Conservation (phyloP, 192 early-diverging fungal species). For the Gigaspora rosea region DNA sequence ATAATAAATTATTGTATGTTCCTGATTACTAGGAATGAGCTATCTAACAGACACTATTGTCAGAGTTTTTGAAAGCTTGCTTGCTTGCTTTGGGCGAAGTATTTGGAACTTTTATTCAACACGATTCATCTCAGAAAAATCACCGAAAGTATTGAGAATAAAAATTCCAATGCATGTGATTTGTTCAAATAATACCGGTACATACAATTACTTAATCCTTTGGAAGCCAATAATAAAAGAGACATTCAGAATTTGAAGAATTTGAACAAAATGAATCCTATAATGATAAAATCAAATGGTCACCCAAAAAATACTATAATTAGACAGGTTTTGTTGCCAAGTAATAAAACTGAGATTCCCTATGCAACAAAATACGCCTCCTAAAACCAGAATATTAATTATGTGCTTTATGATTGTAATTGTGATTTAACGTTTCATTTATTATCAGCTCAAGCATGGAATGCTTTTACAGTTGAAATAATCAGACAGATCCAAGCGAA, state of each 20-base stretch:
- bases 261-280: background rate
- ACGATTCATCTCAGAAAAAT: background rate
- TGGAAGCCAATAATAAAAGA: background rate
- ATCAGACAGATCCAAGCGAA: constrained; percentile 62
- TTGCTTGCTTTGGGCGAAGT: background rate
- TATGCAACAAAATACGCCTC: too few relatives aligned
- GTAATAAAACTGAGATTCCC: background rate
- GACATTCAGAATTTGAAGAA: background rate
- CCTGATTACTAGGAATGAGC: background rate
- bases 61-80: background rate
- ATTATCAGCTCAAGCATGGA: constrained; percentile 46
- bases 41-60: background rate
- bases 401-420: background rate
- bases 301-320: background rate
- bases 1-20: background rate
- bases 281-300: background rate
- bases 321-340: background rate
- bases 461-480: constrained; percentile 64
- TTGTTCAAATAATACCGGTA: background rate
- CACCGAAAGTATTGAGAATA: background rate
- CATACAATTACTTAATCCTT: background rate
- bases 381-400: background rate
- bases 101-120: background rate
- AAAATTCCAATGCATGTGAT: background rate
- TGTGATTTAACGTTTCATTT: background rate